These are phyloP conservation scores for Datura wrightii DNA, from an alignment of 257 asterid genomes.

Conservation along the genomic window DNA sequence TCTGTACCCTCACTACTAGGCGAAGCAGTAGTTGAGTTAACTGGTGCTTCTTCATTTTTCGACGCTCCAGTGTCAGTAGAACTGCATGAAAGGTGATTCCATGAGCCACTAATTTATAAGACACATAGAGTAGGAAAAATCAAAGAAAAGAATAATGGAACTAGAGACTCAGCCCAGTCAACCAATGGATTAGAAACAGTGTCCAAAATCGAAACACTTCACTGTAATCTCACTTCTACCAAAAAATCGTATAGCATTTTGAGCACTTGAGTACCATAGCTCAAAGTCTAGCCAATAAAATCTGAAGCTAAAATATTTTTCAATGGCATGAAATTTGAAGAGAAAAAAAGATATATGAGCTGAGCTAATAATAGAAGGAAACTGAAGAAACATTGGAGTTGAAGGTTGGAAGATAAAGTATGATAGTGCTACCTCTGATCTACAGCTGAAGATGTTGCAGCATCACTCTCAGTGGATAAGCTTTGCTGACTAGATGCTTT, in stretches of 20 bases:
- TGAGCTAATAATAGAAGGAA: constrained; percentile 3
- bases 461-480: constrained; percentile 50
- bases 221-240: constrained; percentile 2
- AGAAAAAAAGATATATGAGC: not conserved
- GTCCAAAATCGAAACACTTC: not conserved
- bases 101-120: not conserved
- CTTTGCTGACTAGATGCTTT: constrained; percentile 66
- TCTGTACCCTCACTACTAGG: constrained; percentile 57
- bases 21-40: constrained; percentile 49
- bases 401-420: constrained; percentile 3
- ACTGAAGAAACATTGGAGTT: constrained; percentile 30
- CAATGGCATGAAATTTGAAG: constrained; percentile 22
- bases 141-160: not conserved
- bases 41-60: constrained; percentile 31
- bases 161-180: not conserved
- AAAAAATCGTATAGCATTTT: not conserved
- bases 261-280: not conserved
- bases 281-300: not conserved
- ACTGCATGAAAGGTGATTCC: constrained; percentile 26
- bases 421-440: constrained; percentile 58
- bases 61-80: constrained; percentile 26
- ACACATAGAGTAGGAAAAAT: not conserved
- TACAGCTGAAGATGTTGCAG: constrained; percentile 57
- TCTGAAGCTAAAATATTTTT: not conserved
- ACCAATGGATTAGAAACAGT: not conserved